phyloP scores from a whole-genome alignment of 1,284 basidiomycete species.

The Xanthoconium separans region DNA sequence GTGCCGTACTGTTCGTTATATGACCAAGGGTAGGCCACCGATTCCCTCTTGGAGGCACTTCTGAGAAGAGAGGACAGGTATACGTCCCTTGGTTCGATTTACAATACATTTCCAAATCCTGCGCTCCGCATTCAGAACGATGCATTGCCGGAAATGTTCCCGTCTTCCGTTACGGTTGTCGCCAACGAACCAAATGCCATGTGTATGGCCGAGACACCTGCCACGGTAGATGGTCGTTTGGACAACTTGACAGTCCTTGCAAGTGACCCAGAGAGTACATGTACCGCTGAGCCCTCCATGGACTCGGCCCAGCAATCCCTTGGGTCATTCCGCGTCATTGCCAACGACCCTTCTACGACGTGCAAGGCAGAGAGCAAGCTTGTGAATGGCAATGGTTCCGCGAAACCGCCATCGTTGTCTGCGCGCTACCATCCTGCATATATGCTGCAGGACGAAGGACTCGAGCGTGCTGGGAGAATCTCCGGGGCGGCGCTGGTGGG shows the following conservation, averaged over 20 bases:
- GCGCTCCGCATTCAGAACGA: conserved; percentile 52
- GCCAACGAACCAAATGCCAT: conserved; percentile 20
- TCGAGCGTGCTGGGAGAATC: conserved; percentile 72
- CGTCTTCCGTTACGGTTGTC: conserved; percentile 19
- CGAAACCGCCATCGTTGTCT: conserved; percentile 7
- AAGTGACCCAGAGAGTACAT: conserved; percentile 20
- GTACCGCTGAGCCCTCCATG: conserved; percentile 16
- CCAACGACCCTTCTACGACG: conserved; percentile 19
- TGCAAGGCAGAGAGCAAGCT: conserved; percentile 17
- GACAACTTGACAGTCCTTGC: conserved; percentile 24
- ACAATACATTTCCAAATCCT: conserved; percentile 93
- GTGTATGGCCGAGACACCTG: conserved; percentile 15
- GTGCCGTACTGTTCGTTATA: conserved; percentile 90
- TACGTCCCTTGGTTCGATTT: conserved; percentile 93
- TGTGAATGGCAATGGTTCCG: conserved; percentile 2
- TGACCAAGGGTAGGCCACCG: conserved; percentile 77
- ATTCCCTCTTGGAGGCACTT: not conserved
- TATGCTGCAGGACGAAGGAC: conserved; percentile 70
- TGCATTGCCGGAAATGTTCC: conserved; percentile 12
- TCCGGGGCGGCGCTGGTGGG: conserved; percentile 14
- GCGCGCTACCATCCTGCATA: conserved; percentile 72
- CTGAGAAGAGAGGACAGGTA: conserved; percentile 55
- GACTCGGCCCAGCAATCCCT: not conserved
- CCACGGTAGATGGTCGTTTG: conserved; percentile 6
- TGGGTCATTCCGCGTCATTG: conserved; percentile 22